Evolutionary conservation across 768 basidiomycete genomes (phyloP).

Genomic region (Gloeopeniophorella convolvens): DNA sequence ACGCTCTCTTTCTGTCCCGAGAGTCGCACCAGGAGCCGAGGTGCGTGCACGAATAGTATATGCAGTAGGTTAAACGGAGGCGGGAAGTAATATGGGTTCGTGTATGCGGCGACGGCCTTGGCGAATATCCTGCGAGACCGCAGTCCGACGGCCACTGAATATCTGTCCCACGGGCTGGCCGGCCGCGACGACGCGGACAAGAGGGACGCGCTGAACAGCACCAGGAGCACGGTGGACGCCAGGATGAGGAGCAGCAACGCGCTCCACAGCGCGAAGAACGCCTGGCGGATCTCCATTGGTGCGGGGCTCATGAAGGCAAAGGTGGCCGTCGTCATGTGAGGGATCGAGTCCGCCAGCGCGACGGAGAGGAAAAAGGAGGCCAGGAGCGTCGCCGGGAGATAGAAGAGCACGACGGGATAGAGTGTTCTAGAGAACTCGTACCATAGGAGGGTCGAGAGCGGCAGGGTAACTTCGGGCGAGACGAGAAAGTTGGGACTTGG

Average conservation of each 20-base stretch:
- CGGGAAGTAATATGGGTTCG: constrained; percentile 37
- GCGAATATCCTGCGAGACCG: constrained; percentile 39
- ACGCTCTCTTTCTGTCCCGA: constrained; percentile 21
- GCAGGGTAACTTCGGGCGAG: constrained; percentile 34
- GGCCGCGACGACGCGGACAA: constrained; percentile 7
- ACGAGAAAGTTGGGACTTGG: constrained; percentile 43
- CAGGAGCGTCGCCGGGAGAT: constrained; percentile 42
- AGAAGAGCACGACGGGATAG: constrained; percentile 38
- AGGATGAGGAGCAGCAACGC: constrained; percentile 32
- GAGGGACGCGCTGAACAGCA: constrained; percentile 26
- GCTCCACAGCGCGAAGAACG: constrained; percentile 35
- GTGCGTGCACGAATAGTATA: constrained; percentile 20
- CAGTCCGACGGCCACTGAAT: constrained; percentile 36
- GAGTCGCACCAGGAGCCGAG: constrained; percentile 11
- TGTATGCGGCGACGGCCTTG: constrained; percentile 30
- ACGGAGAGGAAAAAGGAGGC: constrained; percentile 40
- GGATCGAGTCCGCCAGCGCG: constrained; percentile 36
- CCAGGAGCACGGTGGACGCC: constrained; percentile 30
- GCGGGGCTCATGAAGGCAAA: constrained; percentile 19
- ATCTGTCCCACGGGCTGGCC: constrained; percentile 40
- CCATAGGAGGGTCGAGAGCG: constrained; percentile 38
- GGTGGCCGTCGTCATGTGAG: constrained; percentile 20
- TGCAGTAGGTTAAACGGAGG: constrained; percentile 46
- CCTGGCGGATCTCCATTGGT: constrained; percentile 43
- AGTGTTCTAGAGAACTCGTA: constrained; percentile 34